These are phyloP conservation scores for Yamadazyma olivae DNA, from an alignment of 805 yeast genomes.

Conservation along the genomic window DNA sequence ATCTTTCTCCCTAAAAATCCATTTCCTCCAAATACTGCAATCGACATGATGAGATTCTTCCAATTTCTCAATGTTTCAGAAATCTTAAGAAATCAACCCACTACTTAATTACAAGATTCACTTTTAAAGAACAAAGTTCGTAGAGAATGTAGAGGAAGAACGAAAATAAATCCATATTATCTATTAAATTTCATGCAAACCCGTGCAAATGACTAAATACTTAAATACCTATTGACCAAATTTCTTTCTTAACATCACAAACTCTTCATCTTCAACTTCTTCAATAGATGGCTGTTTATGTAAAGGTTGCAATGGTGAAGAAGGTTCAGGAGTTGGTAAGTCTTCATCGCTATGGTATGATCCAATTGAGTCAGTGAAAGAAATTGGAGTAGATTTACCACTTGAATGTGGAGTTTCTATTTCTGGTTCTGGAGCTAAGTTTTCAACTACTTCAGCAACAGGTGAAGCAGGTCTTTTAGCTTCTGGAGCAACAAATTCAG, in stretches of 20 bases:
- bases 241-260: conserved; percentile 38
- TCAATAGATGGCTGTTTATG: conserved; percentile 28
- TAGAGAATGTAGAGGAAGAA: too few species aligned
- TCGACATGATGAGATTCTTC: conserved; percentile 18
- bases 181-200: too few species aligned
- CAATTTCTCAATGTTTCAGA: too few species aligned
- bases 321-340: conserved; percentile 7
- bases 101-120: too few species aligned
- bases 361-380: conserved; percentile 1
- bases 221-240: too few species aligned
- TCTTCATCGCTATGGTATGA: conserved; percentile 8
- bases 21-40: conserved; percentile 80
- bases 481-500: conserved; percentile 1
- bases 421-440: conserved; percentile 8
- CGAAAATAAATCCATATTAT: too few species aligned
- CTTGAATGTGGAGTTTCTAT: conserved; percentile 5
- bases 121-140: too few species aligned
- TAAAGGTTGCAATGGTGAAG: conserved; percentile 10
- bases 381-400: conserved; percentile 11
- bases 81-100: too few species aligned
- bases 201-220: too few species aligned
- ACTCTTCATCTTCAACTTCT: conserved; percentile 35
- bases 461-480: conserved; percentile 8
- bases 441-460: conserved; percentile 11
- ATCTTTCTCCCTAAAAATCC: conserved; percentile 75